phyloP scores from a whole-genome alignment of 2,329 filamentous ascomycete genomes.

The Arthrinium puccinioides region DNA sequence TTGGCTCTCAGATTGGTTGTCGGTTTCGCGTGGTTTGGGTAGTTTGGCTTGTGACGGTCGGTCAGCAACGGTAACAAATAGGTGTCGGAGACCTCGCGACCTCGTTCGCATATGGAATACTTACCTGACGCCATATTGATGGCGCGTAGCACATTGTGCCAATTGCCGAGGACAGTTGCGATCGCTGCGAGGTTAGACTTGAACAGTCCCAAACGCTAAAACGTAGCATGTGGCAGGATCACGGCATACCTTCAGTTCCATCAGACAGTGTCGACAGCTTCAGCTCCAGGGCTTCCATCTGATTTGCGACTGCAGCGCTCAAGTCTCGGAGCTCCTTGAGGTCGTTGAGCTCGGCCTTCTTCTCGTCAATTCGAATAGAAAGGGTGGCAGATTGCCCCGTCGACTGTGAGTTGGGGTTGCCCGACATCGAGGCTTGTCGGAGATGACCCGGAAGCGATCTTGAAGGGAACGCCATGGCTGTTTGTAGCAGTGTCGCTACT shows the following conservation, averaged over 20 bases:
- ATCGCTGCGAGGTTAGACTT: too few relatives aligned
- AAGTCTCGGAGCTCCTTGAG: slow-evolving; percentile 71
- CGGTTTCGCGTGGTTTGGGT: slow-evolving; percentile 48
- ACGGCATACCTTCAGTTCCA: slow-evolving; percentile 64
- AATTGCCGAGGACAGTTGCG: slow-evolving; percentile 77
- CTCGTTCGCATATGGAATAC: slow-evolving; percentile 19
- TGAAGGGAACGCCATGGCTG: slow-evolving; percentile 48
- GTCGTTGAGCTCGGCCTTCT: slow-evolving; percentile 75
- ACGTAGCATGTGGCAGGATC: slow-evolving; percentile 7
- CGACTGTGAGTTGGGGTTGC: slow-evolving; percentile 32
- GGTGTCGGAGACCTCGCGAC: neutral
- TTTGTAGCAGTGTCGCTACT: too few relatives aligned
- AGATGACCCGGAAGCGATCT: slow-evolving; percentile 58
- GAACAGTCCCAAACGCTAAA: slow-evolving; percentile 1
- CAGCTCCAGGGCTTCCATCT: slow-evolving; percentile 76
- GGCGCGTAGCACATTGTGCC: slow-evolving; percentile 78
- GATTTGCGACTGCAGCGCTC: slow-evolving; percentile 68
- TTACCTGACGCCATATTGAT: slow-evolving; percentile 82
- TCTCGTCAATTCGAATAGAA: slow-evolving; percentile 72
- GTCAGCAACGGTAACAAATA: neutral
- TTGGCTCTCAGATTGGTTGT: slow-evolving; percentile 15
- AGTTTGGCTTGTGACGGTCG: slow-evolving; percentile 73
- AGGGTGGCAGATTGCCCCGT: slow-evolving; percentile 62
- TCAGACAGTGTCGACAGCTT: slow-evolving; percentile 72
- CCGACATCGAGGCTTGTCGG: slow-evolving; percentile 50